Evolutionary conservation across 1,139 yeast genomes (phyloP).

Genomic region (Hyphopichia khmerensis): DNA sequence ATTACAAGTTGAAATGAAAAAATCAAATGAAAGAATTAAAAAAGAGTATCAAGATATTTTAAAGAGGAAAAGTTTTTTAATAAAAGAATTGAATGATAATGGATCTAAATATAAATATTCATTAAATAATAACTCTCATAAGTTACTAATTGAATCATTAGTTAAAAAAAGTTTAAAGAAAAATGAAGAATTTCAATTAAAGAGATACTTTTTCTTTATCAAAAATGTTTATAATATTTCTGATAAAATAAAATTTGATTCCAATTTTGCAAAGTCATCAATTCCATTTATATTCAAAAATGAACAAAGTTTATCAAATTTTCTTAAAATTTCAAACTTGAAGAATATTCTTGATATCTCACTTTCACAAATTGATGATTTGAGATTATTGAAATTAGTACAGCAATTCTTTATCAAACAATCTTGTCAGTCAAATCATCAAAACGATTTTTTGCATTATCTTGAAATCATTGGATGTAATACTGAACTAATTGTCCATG

Average conservation of each 20-base stretch:
- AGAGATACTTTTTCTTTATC: conserved; percentile 15
- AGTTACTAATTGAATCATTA: conserved; percentile 1
- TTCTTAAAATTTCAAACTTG: neutral
- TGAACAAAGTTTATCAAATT: neutral
- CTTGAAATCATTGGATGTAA: neutral
- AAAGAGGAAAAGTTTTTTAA: conserved; percentile 10
- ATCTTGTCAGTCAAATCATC: neutral
- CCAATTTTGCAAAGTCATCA: neutral
- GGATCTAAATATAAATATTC: conserved; percentile 16
- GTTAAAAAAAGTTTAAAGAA: conserved; percentile 1
- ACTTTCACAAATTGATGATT: neutral
- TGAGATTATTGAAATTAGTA: neutral
- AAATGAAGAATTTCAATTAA: conserved; percentile 1
- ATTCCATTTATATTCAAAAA: neutral
- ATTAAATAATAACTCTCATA: neutral
- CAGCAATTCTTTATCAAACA: neutral
- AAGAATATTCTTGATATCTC: neutral
- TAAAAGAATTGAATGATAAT: conserved; percentile 28
- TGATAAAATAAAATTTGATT: neutral
- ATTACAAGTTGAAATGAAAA: conserved; percentile 11
- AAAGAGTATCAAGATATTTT: conserved; percentile 13
- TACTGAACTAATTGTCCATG: neutral
- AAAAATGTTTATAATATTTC: conserved; percentile 2
- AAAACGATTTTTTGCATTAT: neutral
- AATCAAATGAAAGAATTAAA: conserved; percentile 15